A percentile compares a stretch with the other conserved stretches of the same genome.
phyloP scores from a whole-genome alignment of 768 basidiomycete species.

The Paxillus rubicundulus region DNA sequence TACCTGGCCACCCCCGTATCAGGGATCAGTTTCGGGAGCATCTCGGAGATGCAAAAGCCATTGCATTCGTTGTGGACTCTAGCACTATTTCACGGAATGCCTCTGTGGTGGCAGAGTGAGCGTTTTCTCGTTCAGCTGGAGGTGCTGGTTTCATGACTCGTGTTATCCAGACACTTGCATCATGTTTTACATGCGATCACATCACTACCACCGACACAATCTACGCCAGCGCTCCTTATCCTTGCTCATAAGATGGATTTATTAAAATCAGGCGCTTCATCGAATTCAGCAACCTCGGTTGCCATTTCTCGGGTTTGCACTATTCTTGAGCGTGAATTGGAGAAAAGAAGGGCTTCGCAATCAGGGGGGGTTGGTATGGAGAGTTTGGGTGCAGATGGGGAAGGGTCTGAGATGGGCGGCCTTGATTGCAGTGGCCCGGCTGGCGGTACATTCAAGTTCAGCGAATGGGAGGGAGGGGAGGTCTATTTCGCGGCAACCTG shows the following conservation, averaged over 20 bases:
- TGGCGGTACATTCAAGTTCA: constrained; percentile 64
- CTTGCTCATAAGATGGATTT: constrained; percentile 79
- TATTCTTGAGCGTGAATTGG: constrained; percentile 81
- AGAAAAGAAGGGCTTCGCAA: constrained; percentile 68
- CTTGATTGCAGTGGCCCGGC: constrained; percentile 61
- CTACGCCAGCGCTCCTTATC: constrained; percentile 58
- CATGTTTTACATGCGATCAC: constrained; percentile 64
- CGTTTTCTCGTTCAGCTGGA: constrained; percentile 14
- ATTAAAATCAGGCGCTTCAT: constrained; percentile 45
- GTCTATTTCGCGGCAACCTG: constrained; percentile 64
- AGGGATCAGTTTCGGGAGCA: constrained; percentile 70
- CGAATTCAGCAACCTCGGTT: constrained; percentile 39
- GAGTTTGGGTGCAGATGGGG: constrained; percentile 68
- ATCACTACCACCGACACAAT: constrained; percentile 69
- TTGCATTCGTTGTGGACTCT: constrained; percentile 80
- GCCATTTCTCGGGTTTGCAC: constrained; percentile 70
- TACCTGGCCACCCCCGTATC: constrained; percentile 85
- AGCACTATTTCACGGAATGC: constrained; percentile 77
- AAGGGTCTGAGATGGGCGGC: constrained; percentile 65
- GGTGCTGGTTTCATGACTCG: constrained; percentile 1
- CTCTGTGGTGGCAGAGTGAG: constrained; percentile 75
- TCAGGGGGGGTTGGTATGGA: constrained; percentile 68
- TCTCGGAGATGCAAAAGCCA: constrained; percentile 55
- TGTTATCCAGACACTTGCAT: constrained; percentile 62
- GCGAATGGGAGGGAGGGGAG: constrained; percentile 85